These are phyloP conservation scores for Monosporascus ibericus DNA, from an alignment of 2,329 filamentous ascomycete genomes.

Conservation along the genomic window DNA sequence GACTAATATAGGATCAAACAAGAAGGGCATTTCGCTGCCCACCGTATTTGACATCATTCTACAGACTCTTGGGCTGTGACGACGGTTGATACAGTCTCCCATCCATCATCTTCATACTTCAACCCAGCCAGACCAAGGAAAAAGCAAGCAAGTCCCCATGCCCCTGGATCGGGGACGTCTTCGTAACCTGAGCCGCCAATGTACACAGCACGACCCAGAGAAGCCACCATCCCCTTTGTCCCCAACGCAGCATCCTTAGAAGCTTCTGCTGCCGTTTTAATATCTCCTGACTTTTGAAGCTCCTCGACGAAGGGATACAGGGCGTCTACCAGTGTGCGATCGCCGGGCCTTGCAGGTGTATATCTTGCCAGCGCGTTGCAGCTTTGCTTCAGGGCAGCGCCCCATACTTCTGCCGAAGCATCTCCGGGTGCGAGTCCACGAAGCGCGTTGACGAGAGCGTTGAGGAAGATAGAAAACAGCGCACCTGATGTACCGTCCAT, in stretches of 20 bases:
- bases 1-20: not conserved
- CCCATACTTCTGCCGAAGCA: conserved; percentile 40
- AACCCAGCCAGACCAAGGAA: conserved; percentile 66
- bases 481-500: conserved; percentile 60
- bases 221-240: conserved; percentile 90
- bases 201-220: conserved; percentile 77
- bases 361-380: conserved; percentile 69
- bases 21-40: not conserved
- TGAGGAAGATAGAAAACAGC: conserved; percentile 77
- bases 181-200: conserved; percentile 70
- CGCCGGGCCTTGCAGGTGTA: conserved; percentile 83
- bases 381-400: conserved; percentile 64
- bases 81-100: conserved; percentile 25
- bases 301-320: conserved; percentile 79
- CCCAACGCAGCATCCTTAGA: conserved; percentile 70
- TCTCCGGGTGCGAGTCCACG: conserved; percentile 34
- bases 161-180: conserved; percentile 62
- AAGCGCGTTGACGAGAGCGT: conserved; percentile 66
- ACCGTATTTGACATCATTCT: conserved; percentile 5
- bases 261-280: conserved; percentile 69
- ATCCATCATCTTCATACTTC: conserved; percentile 37
- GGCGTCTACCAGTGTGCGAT: conserved; percentile 86
- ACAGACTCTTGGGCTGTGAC: conserved; percentile 1
- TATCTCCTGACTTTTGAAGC: conserved; percentile 57
- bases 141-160: conserved; percentile 69